phyloP scores from a whole-genome alignment of 352 stramenopile genomes.

The Globisporangium paroecandrum region DNA sequence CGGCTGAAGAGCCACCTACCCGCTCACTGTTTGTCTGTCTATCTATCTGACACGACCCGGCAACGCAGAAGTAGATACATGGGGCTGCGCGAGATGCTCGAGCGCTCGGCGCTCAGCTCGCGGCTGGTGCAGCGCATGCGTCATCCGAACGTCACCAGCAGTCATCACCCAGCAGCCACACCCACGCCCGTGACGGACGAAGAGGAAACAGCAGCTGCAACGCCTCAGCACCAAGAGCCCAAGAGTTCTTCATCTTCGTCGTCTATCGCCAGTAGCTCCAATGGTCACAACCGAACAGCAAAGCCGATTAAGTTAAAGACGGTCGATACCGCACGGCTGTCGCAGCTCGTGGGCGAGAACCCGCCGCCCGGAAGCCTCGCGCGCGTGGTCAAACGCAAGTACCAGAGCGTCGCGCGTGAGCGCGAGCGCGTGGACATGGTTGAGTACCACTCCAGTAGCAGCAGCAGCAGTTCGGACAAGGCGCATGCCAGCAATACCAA shows the following conservation, averaged over 20 bases:
- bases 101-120: neutral
- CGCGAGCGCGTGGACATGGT: conserved; percentile 17
- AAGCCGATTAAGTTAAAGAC: neutral
- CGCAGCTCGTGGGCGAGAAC: conserved; percentile 36
- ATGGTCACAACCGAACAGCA: neutral
- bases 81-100: conserved; percentile 5
- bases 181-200: neutral
- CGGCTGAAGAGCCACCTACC: no score
- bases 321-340: conserved; percentile 13
- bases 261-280: neutral
- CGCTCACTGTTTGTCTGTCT: no score
- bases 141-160: neutral
- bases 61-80: neutral
- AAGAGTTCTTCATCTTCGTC: neutral
- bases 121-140: neutral
- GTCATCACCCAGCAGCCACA: neutral
- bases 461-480: neutral
- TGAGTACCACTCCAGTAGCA: neutral
- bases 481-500: neutral
- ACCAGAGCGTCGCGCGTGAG: conserved; percentile 38
- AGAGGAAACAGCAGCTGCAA: neutral
- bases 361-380: conserved; percentile 27
- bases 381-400: conserved; percentile 39
- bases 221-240: neutral
- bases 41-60: no score